phyloP scores from a whole-genome alignment of 768 basidiomycete genomes.

The Coprinopsis sp. region DNA sequence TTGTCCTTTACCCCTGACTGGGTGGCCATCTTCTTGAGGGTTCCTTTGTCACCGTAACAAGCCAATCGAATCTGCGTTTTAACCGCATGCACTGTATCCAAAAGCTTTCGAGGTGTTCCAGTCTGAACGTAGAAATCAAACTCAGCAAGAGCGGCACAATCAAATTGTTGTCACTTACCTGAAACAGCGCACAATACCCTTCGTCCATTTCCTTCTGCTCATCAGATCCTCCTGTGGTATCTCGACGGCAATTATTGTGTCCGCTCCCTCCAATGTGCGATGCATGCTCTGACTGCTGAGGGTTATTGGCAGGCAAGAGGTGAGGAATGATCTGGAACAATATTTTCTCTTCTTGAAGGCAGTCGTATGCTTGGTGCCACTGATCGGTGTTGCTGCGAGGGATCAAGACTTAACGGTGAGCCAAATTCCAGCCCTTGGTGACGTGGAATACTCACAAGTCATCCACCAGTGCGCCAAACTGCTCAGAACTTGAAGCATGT shows the following conservation, averaged over 20 bases:
- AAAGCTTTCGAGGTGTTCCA: no score
- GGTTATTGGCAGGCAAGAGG: conserved; percentile 34
- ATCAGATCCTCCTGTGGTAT: conserved; percentile 30
- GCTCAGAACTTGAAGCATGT: conserved; percentile 31
- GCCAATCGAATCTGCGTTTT: conserved; percentile 7
- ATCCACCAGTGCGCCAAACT: conserved; percentile 27
- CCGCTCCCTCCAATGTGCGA: conserved; percentile 37
- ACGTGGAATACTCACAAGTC: conserved; percentile 29
- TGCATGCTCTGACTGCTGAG: conserved; percentile 31
- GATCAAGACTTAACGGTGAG: no score
- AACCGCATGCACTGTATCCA: no score
- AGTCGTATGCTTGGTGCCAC: conserved; percentile 25
- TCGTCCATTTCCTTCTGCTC: conserved; percentile 26
- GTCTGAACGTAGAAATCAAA: no score
- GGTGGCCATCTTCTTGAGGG: conserved; percentile 11
- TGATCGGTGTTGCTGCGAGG: conserved; percentile 23
- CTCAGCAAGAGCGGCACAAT: no score
- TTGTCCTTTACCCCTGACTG: conserved; percentile 27
- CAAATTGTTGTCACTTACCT: no score
- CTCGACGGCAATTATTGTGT: conserved; percentile 38
- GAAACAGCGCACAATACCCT: conserved; percentile 32
- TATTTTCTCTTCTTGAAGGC: conserved; percentile 16
- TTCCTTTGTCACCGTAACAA: conserved; percentile 12
- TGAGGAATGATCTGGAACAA: conserved; percentile 22
- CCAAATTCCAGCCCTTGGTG: no score